These are phyloP conservation scores for Ananas comosus DNA, from an alignment of 176 grass and related monocot genomes.

Conservation along the genomic window DNA sequence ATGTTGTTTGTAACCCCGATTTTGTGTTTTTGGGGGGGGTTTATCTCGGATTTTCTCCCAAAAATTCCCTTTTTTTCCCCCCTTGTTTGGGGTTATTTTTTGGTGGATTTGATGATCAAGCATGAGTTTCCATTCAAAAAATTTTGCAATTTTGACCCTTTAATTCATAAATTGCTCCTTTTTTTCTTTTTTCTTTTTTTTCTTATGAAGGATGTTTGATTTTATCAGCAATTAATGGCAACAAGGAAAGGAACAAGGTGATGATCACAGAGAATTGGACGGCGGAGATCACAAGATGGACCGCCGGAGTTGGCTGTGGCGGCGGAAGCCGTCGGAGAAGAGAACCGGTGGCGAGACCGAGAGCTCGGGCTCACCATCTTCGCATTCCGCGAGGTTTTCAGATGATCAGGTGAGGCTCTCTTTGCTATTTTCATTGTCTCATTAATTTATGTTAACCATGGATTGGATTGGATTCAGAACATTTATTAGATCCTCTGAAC, in stretches of 20 bases:
- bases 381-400: slow-evolving; percentile 43
- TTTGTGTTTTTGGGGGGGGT: slow-evolving; percentile 5
- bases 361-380: slow-evolving; percentile 46
- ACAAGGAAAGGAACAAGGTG: too few relatives aligned
- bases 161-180: neutral
- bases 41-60: slow-evolving; percentile 11
- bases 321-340: slow-evolving; percentile 61
- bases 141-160: neutral
- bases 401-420: slow-evolving; percentile 57
- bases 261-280: neutral
- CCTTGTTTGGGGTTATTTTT: neutral
- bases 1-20: neutral
- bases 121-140: slow-evolving; percentile 6
- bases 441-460: neutral
- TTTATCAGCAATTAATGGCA: neutral
- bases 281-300: slow-evolving; percentile 38
- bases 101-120: neutral
- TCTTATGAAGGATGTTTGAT: slow-evolving; percentile 13
- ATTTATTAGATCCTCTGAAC: too few relatives aligned
- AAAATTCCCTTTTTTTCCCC: neutral
- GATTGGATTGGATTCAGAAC: neutral
- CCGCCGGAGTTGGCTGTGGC: slow-evolving; percentile 79
- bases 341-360: slow-evolving; percentile 46
- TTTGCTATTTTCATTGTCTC: slow-evolving; percentile 4
- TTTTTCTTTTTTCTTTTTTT: slow-evolving; percentile 2